phyloP scores from a whole-genome alignment of 1,284 basidiomycete species.

The Microbotryum violaceum region DNA sequence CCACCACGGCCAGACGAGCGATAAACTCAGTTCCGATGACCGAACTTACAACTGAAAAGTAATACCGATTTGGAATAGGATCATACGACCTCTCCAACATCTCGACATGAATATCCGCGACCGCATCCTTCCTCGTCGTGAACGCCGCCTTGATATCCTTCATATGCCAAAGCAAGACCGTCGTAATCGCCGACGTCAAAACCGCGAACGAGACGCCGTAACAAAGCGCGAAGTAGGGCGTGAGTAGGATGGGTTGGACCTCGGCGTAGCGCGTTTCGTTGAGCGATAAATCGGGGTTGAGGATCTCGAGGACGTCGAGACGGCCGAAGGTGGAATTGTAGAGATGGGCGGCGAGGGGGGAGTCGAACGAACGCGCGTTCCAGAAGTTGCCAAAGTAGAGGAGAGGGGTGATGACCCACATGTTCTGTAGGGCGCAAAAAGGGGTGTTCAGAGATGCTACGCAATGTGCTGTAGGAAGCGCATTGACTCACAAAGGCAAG shows the following conservation, averaged over 20 bases:
- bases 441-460: conserved; percentile 42
- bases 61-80: not conserved
- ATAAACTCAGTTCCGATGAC: too few species aligned
- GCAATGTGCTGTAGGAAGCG: conserved; percentile 43
- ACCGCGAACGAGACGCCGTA: conserved; percentile 44
- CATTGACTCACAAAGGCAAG: conserved; percentile 39
- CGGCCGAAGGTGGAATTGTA: conserved; percentile 36
- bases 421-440: conserved; percentile 40
- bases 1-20: too few species aligned
- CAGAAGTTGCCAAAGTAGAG: conserved; percentile 44
- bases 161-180: conserved; percentile 43
- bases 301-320: conserved; percentile 34
- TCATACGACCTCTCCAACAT: conserved; percentile 12
- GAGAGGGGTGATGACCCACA: conserved; percentile 43
- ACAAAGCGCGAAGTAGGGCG: conserved; percentile 42
- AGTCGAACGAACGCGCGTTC: conserved; percentile 40
- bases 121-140: conserved; percentile 1
- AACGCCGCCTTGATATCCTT: conserved; percentile 41
- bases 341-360: conserved; percentile 41
- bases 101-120: conserved; percentile 32
- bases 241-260: conserved; percentile 39
- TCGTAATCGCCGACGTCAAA: conserved; percentile 41
- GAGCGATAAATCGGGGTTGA: conserved; percentile 30
- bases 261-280: conserved; percentile 30
- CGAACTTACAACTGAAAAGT: too few species aligned